Percentiles rank a stretch among this genome's conserved stretches.
Conservation (phyloP, 257 asterid species). For the Fraxinus excelsior region DNA sequence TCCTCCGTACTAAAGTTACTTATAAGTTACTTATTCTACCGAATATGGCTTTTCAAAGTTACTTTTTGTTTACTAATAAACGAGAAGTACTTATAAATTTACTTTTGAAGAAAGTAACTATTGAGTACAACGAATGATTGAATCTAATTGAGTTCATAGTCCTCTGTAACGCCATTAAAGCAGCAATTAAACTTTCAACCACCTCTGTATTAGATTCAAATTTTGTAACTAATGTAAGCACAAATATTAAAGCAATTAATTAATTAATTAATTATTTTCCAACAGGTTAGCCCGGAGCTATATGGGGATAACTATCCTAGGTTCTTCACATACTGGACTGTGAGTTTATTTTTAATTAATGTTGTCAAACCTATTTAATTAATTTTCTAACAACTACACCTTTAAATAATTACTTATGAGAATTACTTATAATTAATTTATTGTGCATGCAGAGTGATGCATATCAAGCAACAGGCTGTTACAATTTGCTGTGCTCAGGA, state of each 20-base stretch:
- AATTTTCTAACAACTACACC: slow-evolving; percentile 25
- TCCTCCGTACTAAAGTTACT: background rate
- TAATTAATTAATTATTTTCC: slow-evolving; percentile 1
- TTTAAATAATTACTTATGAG: slow-evolving; percentile 18
- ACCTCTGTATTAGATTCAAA: slow-evolving; percentile 30
- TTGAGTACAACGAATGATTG: no score
- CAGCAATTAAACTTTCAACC: slow-evolving; percentile 44
- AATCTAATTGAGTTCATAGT: no score
- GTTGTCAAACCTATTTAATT: background rate
- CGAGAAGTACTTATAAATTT: no score
- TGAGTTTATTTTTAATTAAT: slow-evolving; percentile 36
- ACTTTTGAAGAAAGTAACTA: no score
- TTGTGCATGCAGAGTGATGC: slow-evolving; percentile 76
- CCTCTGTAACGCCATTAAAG: slow-evolving; percentile 24
- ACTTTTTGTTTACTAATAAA: no score
- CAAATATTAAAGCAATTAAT: slow-evolving; percentile 28
- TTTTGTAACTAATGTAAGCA: background rate
- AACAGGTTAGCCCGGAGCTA: slow-evolving; percentile 90
- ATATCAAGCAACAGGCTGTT: slow-evolving; percentile 90
- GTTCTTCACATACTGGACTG: slow-evolving; percentile 96
- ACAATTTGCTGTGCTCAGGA: slow-evolving; percentile 90
- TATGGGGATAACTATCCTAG: slow-evolving; percentile 87
- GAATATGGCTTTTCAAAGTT: no score
- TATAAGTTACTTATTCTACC: background rate
- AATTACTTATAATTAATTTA: slow-evolving; percentile 20